A percentile compares a stretch with the other conserved stretches of the same genome.
Conservation (phyloP, 345 rosid species). For the Sapria himalayana region DNA sequence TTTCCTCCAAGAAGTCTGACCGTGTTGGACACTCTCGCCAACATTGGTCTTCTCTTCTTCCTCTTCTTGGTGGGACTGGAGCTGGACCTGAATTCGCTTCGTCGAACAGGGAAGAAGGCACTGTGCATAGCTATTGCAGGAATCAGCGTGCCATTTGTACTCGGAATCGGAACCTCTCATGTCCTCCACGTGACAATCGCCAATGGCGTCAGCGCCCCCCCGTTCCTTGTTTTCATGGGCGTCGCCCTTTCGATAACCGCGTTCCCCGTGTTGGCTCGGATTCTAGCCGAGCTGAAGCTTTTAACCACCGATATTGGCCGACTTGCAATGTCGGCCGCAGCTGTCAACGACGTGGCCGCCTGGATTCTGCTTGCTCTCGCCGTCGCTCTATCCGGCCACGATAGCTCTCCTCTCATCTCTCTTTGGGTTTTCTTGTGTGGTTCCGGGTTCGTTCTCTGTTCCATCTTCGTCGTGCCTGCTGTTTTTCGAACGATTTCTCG, state of each 20-base stretch:
- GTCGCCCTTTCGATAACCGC: slow-evolving; percentile 72
- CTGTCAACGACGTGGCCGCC: slow-evolving; percentile 57
- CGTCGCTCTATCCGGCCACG: slow-evolving; percentile 36
- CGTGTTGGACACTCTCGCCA: slow-evolving; percentile 57
- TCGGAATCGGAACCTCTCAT: slow-evolving; percentile 48
- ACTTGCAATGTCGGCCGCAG: slow-evolving; percentile 67
- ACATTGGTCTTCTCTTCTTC: slow-evolving; percentile 62
- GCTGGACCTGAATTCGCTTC: slow-evolving; percentile 28
- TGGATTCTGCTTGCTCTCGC: slow-evolving; percentile 81
- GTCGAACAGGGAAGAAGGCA: slow-evolving; percentile 38
- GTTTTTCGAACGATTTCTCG: slow-evolving; percentile 34
- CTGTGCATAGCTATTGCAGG: slow-evolving; percentile 47
- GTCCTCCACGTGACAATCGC: slow-evolving; percentile 24
- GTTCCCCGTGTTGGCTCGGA: slow-evolving; percentile 68
- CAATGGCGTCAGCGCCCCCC: slow-evolving; percentile 16
- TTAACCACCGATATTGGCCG: slow-evolving; percentile 61
- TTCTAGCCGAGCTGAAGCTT: slow-evolving; percentile 68
- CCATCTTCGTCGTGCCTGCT: slow-evolving; percentile 19
- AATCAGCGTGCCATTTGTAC: slow-evolving; percentile 30
- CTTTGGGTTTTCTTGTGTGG: slow-evolving; percentile 59
- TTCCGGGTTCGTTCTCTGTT: slow-evolving; percentile 20
- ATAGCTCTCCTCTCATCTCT: slow-evolving; percentile 30
- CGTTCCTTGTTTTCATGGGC: slow-evolving; percentile 74
- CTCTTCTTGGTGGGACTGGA: slow-evolving; percentile 59
- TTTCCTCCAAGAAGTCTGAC: slow-evolving; percentile 41